A percentile compares a stretch with the other conserved stretches of the same genome.
These are phyloP conservation scores for Rheum nobile DNA, from an alignment of 148 eudicot species.

Conservation along the genomic window DNA sequence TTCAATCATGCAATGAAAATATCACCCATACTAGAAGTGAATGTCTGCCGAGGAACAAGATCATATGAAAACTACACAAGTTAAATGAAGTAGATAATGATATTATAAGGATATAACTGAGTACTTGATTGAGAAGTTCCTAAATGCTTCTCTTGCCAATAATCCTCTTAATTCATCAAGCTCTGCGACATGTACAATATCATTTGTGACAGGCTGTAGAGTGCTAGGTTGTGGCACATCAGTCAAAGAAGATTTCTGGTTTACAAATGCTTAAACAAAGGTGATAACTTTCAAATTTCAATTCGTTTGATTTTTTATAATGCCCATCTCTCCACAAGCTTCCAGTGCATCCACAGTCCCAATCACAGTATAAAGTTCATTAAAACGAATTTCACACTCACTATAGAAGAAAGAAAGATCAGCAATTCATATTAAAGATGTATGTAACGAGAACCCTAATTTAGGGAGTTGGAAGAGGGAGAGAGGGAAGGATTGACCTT, in stretches of 20 bases:
- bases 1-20: background rate
- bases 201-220: slow-evolving; percentile 22
- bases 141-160: slow-evolving; percentile 84
- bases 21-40: background rate
- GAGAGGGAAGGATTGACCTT: too few relatives aligned
- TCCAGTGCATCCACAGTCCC: too few relatives aligned
- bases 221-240: slow-evolving; percentile 25
- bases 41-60: background rate
- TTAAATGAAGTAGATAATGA: background rate
- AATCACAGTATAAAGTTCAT: too few relatives aligned
- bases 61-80: background rate
- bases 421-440: too few relatives aligned
- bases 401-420: too few relatives aligned
- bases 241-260: slow-evolving; percentile 39
- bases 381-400: too few relatives aligned
- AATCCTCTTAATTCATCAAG: slow-evolving; percentile 43
- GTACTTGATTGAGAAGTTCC: slow-evolving; percentile 74
- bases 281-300: too few relatives aligned
- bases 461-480: too few relatives aligned
- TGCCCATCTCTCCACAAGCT: too few relatives aligned
- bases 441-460: too few relatives aligned
- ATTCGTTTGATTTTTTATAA: too few relatives aligned
- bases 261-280: slow-evolving; percentile 44
- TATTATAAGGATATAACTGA: background rate
- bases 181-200: slow-evolving; percentile 26